Evolutionary conservation across 371 early-diverging fungal genomes (phyloP).

Genomic region (Amoeboaphelidium protococcarum): DNA sequence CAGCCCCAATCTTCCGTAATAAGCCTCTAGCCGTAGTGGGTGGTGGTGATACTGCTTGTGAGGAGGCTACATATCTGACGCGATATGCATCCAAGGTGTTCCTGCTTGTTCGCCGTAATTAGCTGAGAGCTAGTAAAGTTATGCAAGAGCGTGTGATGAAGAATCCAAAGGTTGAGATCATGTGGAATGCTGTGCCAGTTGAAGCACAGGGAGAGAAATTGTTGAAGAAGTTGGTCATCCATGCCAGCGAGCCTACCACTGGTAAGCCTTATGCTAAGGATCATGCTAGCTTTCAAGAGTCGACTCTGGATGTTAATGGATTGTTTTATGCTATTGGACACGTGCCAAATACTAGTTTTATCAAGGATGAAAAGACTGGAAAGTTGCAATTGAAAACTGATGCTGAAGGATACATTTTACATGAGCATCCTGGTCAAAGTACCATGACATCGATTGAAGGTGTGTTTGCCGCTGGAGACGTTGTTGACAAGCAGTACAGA

Average conservation of each 20-base stretch:
- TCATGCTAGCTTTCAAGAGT: too few species aligned
- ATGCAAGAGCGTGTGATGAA: slow-evolving; percentile 59
- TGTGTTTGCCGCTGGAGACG: slow-evolving; percentile 95
- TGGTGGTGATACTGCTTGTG: slow-evolving; percentile 97
- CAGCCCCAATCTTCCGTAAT: slow-evolving; percentile 83
- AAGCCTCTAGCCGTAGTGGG: slow-evolving; percentile 73
- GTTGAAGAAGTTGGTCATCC: slow-evolving; percentile 3
- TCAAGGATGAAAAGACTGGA: slow-evolving; percentile 15
- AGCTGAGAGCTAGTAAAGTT: slow-evolving; percentile 84
- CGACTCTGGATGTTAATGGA: slow-evolving; percentile 48
- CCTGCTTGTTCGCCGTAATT: slow-evolving; percentile 81
- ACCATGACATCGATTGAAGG: slow-evolving; percentile 62
- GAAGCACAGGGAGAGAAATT: slow-evolving; percentile 56
- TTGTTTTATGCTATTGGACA: slow-evolving; percentile 99
- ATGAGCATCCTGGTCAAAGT: slow-evolving; percentile 40
- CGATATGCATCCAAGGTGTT: slow-evolving; percentile 75
- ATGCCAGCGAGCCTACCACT: slow-evolving; percentile 1
- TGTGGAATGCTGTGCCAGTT: slow-evolving; percentile 63
- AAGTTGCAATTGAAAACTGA: slow-evolving; percentile 44
- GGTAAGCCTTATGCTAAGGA: background rate
- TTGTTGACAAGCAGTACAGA: slow-evolving; percentile 84
- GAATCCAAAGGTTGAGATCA: slow-evolving; percentile 69
- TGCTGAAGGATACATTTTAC: slow-evolving; percentile 57
- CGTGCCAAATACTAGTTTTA: slow-evolving; percentile 38
- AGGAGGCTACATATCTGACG: slow-evolving; percentile 82